Percentiles rank a stretch among this genome's conserved stretches.
Conservation (phyloP, 805 yeast genomes). For the Ogataea glucozyma region DNA sequence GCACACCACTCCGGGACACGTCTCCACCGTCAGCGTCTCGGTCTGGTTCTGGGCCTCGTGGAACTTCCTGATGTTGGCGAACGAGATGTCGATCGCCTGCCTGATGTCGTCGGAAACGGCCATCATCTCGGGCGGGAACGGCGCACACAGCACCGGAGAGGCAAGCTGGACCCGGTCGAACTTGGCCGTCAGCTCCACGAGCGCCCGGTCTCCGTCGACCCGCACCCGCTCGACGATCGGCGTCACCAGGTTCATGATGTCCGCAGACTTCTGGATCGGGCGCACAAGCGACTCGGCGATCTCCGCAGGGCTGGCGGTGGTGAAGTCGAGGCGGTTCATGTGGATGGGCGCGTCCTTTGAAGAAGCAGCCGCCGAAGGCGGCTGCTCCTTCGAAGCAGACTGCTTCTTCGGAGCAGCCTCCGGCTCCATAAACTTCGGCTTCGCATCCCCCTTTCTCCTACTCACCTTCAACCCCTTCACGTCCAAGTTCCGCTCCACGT, state of each 20-base stretch:
- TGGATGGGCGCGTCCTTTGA: slow-evolving; percentile 41
- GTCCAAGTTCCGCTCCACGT: slow-evolving; percentile 82
- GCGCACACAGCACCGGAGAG: slow-evolving; percentile 80
- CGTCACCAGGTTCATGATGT: slow-evolving; percentile 87
- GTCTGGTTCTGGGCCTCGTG: slow-evolving; percentile 88
- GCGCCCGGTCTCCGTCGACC: slow-evolving; percentile 78
- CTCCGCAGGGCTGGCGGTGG: slow-evolving; percentile 41
- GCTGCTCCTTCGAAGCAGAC: slow-evolving; percentile 9
- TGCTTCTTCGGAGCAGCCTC: slow-evolving; percentile 14
- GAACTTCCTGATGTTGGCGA: slow-evolving; percentile 85
- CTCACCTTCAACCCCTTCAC: slow-evolving; percentile 83
- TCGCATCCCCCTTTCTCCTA: slow-evolving; percentile 95
- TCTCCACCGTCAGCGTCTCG: slow-evolving; percentile 78
- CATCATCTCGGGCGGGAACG: slow-evolving; percentile 80
- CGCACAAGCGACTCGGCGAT: slow-evolving; percentile 71
- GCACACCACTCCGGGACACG: slow-evolving; percentile 91
- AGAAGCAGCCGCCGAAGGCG: slow-evolving; percentile 29
- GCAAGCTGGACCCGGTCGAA: slow-evolving; percentile 80
- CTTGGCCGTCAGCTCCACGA: slow-evolving; percentile 85
- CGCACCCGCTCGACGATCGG: slow-evolving; percentile 86
- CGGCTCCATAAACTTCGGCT: slow-evolving; percentile 63
- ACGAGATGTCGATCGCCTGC: slow-evolving; percentile 84
- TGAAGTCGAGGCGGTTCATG: slow-evolving; percentile 50
- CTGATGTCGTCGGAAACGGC: slow-evolving; percentile 70
- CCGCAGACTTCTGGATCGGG: slow-evolving; percentile 94